These are phyloP conservation scores for Suillus subaureus DNA, from an alignment of 768 basidiomycete genomes.

Conservation along the genomic window DNA sequence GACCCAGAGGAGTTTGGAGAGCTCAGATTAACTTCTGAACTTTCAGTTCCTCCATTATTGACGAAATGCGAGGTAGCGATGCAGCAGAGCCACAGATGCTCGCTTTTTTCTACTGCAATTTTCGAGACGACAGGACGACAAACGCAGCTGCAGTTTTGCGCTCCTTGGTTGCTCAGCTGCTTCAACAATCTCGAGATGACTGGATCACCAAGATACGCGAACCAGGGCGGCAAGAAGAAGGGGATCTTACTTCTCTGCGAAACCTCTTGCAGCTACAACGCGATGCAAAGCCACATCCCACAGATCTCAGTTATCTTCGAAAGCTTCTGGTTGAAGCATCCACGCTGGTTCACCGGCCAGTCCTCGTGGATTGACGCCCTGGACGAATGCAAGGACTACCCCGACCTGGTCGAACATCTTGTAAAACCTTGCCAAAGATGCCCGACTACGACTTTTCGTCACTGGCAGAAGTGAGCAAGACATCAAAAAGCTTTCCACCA, in stretches of 20 bases:
- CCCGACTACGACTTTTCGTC: too few species aligned
- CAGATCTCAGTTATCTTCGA: neutral
- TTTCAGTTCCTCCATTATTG: constrained; percentile 3
- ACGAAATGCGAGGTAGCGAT: neutral
- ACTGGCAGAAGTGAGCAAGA: too few species aligned
- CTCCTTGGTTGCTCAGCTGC: constrained; percentile 19
- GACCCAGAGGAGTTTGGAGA: neutral
- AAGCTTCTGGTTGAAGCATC: neutral
- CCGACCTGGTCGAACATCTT: constrained; percentile 1
- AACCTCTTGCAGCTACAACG: neutral
- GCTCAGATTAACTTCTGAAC: neutral
- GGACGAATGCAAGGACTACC: constrained; percentile 14
- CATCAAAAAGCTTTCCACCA: too few species aligned
- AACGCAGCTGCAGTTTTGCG: constrained; percentile 17
- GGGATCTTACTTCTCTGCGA: neutral
- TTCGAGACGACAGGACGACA: constrained; percentile 17
- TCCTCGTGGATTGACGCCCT: constrained; percentile 15
- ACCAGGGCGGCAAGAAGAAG: neutral
- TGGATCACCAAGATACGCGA: neutral
- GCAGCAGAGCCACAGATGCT: constrained; percentile 8
- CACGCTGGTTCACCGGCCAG: neutral
- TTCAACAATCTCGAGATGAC: neutral
- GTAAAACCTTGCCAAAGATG: neutral
- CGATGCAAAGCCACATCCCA: neutral
- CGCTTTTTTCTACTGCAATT: constrained; percentile 23